These are phyloP conservation scores for Zygosaccharomyces pseudobailii DNA, from an alignment of 1,139 yeast species.

Conservation along the genomic window DNA sequence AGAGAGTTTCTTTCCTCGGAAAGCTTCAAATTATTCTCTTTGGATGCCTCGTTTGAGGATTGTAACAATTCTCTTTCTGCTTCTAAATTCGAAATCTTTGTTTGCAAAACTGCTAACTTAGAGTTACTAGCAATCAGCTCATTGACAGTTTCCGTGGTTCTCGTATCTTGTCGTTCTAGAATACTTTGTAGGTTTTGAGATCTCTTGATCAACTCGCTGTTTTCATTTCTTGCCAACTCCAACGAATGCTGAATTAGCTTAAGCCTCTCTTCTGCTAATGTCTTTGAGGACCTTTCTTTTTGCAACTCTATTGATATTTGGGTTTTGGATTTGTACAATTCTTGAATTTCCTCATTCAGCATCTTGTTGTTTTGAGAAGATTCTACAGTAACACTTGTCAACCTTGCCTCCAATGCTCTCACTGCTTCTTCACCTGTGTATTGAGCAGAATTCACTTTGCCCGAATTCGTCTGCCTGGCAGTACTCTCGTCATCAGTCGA, in stretches of 20 bases:
- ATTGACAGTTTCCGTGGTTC: conserved; percentile 54
- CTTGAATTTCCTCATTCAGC: conserved; percentile 39
- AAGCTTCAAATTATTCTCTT: conserved; percentile 35
- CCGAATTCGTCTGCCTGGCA: background rate
- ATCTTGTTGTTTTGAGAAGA: conserved; percentile 39
- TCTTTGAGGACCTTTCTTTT: conserved; percentile 43
- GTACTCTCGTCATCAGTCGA: background rate
- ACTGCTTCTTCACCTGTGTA: conserved; percentile 24
- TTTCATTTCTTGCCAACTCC: conserved; percentile 41
- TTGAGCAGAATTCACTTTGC: conserved; percentile 29
- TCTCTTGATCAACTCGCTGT: conserved; percentile 41
- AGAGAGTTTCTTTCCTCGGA: conserved; percentile 43
- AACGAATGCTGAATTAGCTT: conserved; percentile 37
- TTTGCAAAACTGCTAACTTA: conserved; percentile 37
- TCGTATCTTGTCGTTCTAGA: conserved; percentile 49
- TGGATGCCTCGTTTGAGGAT: conserved; percentile 35
- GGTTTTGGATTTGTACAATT: conserved; percentile 45
- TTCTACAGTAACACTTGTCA: conserved; percentile 40
- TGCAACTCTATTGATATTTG: conserved; percentile 45
- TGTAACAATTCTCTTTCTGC: conserved; percentile 45
- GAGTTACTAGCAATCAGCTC: conserved; percentile 45
- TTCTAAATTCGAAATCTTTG: conserved; percentile 47
- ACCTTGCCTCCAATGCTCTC: conserved; percentile 34
- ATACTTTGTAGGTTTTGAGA: conserved; percentile 51
- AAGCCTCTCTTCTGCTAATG: conserved; percentile 45